A percentile compares a stretch with the other conserved stretches of the same genome.
Conservation (phyloP, 2,329 filamentous ascomycete species). For the Grosmannia huntii region DNA sequence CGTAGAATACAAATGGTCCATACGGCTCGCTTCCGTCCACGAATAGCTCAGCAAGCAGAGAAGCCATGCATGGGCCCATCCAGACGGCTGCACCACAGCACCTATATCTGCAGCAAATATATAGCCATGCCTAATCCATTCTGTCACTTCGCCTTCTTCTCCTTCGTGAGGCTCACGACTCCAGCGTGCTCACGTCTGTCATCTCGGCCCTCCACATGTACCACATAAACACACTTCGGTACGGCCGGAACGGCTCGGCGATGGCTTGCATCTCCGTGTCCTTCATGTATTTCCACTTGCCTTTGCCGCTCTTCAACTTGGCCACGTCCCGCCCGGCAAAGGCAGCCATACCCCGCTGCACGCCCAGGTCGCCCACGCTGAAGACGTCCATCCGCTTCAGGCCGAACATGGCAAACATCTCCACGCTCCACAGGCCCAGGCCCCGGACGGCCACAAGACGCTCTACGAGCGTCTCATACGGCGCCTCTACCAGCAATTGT, state of each 20-base stretch:
- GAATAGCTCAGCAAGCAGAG: no score
- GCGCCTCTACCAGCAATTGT: conserved; percentile 60
- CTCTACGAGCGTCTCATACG: conserved; percentile 76
- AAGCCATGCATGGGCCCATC: not conserved
- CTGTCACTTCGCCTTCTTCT: not conserved
- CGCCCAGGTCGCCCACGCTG: conserved; percentile 79
- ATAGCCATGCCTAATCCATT: not conserved
- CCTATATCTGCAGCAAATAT: not conserved
- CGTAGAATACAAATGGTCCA: not conserved
- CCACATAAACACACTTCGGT: conserved; percentile 93
- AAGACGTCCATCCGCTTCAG: conserved; percentile 92
- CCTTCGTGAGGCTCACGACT: not conserved
- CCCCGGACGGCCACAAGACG: conserved; percentile 77
- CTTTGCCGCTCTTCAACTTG: conserved; percentile 74
- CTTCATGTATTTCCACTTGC: conserved; percentile 95
- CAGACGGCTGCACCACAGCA: not conserved
- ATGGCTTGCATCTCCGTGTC: conserved; percentile 85
- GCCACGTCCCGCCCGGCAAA: conserved; percentile 71
- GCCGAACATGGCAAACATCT: conserved; percentile 98
- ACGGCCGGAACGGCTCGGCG: conserved; percentile 69
- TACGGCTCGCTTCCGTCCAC: no score
- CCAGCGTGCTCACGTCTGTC: conserved; percentile 54
- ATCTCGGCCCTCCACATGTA: conserved; percentile 89
- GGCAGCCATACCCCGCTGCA: conserved; percentile 88
- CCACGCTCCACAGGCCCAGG: conserved; percentile 79